phyloP scores from a whole-genome alignment of 257 asterid species.

The Scutellaria galericulata region DNA sequence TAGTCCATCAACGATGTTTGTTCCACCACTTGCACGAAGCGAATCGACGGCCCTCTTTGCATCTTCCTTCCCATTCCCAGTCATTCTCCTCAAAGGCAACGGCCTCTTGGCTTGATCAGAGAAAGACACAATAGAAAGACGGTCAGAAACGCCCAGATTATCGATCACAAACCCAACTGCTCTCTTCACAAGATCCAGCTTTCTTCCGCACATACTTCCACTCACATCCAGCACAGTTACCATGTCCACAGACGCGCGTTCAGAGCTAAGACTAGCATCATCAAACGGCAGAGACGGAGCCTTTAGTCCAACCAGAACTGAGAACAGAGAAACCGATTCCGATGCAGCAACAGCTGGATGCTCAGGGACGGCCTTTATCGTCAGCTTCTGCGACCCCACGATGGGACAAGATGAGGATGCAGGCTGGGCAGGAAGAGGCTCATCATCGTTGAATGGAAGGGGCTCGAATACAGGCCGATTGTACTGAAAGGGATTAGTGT shows the following conservation, averaged over 20 bases:
- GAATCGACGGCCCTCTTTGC: conserved; percentile 43
- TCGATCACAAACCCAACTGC: conserved; percentile 35
- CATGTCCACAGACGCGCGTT: conserved; percentile 47
- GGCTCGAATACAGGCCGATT: conserved; percentile 13
- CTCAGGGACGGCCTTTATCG: conserved; percentile 38
- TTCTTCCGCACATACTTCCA: conserved; percentile 39
- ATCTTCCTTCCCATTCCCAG: conserved; percentile 38
- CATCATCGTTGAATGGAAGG: conserved; percentile 40
- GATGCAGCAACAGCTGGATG: conserved; percentile 35
- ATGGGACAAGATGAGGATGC: conserved; percentile 34
- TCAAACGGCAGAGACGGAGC: conserved; percentile 32
- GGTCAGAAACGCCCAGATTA: conserved; percentile 33
- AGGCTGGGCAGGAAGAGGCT: conserved; percentile 26
- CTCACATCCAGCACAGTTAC: conserved; percentile 48
- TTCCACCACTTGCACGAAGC: conserved; percentile 34
- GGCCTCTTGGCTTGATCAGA: conserved; percentile 35
- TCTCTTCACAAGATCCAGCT: conserved; percentile 38
- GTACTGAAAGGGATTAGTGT: not conserved
- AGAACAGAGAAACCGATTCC: conserved; percentile 25
- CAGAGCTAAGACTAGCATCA: not conserved
- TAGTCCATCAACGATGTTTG: conserved; percentile 47
- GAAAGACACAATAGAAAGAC: conserved; percentile 33
- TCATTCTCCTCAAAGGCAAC: conserved; percentile 44
- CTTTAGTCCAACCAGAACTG: conserved; percentile 38
- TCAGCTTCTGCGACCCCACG: not conserved